Conservation (phyloP, 2,329 filamentous ascomycete species). For the Chaetothyriales sp. region DNA sequence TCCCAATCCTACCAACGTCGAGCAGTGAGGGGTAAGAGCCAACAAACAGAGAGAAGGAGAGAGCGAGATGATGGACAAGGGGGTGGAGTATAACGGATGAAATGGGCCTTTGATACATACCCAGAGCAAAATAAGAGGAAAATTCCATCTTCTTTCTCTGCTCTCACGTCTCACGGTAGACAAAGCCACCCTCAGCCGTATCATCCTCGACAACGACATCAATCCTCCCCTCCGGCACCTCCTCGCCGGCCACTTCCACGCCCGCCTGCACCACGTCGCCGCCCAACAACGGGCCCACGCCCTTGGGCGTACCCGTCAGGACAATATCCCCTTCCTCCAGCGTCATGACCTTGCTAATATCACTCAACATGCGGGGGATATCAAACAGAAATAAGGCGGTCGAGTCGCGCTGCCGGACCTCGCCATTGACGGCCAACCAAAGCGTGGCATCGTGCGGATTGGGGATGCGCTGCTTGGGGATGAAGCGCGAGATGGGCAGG, state of each 20-base stretch:
- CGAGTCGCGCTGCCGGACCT: slow-evolving; percentile 67
- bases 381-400: slow-evolving; percentile 91
- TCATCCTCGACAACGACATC: slow-evolving; percentile 67
- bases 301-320: slow-evolving; percentile 93
- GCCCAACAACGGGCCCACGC: slow-evolving; percentile 70
- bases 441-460: slow-evolving; percentile 83
- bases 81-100: not conserved
- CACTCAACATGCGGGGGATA: slow-evolving; percentile 73
- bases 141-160: not conserved
- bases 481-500: slow-evolving; percentile 69
- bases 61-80: not conserved
- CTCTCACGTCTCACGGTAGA: slow-evolving; percentile 56
- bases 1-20: slow-evolving; percentile 13
- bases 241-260: slow-evolving; percentile 63
- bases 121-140: not conserved
- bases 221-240: slow-evolving; percentile 71
- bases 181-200: slow-evolving; percentile 55
- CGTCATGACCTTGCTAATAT: slow-evolving; percentile 92
- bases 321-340: slow-evolving; percentile 85
- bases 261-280: slow-evolving; percentile 82
- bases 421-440: slow-evolving; percentile 69
- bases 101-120: not conserved
- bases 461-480: slow-evolving; percentile 64
- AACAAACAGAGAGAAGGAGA: not conserved
- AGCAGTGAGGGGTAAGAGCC: not conserved